Base-by-base conservation (phyloP, 129 eudicot genomes). In the Flaveria trinervia region DNA sequence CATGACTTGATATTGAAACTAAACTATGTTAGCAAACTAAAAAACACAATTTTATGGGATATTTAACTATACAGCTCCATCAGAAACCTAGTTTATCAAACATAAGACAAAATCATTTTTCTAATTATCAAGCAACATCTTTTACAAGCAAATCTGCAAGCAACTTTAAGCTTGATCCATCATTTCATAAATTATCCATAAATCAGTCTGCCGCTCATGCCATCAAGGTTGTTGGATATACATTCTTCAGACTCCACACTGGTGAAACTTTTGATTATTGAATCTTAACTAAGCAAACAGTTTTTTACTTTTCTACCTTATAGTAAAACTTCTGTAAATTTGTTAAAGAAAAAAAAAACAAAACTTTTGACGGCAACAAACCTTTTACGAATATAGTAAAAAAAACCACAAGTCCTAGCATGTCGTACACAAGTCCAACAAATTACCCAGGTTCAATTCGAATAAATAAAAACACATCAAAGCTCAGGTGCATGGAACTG, bases 1-100 rank as follows among this genome's bases (percentile, higher is more conserved):
- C 52, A 76, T 11, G n/a, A 76, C 44, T 18, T 76, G 22, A 66
- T 14, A 41, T 20, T 11, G 43, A 66, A 36, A 52, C 55, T 36
- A 51, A 51, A 76, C 28, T 55, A 66, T 66, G 50, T 65, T 51
- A 51, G 45, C 13, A 26, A 62, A 66, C 16, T 51, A 36, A 54
- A 33, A 17, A 39, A 12, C 2, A 33, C 25, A 50, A 39, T 17
- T 0, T 64, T 64, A 60, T 30, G 46, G 39, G 57, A 76, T 18
- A 23, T 48, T 50, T 50, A 48, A 49, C 7, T 20, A 49, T 62
- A 76, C 9, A 11, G 54, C 65, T 65, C 65, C 43, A 65, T 17
- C 6, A 18, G 22, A 33, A 9, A 43, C 10, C 16, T 25, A 9
- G n/a, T 50, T 17, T 16, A 30, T 33, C 8, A 4, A 43, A 48